Conservation (phyloP, 208 protist genomes). For the Trypanosoma brucei region DNA sequence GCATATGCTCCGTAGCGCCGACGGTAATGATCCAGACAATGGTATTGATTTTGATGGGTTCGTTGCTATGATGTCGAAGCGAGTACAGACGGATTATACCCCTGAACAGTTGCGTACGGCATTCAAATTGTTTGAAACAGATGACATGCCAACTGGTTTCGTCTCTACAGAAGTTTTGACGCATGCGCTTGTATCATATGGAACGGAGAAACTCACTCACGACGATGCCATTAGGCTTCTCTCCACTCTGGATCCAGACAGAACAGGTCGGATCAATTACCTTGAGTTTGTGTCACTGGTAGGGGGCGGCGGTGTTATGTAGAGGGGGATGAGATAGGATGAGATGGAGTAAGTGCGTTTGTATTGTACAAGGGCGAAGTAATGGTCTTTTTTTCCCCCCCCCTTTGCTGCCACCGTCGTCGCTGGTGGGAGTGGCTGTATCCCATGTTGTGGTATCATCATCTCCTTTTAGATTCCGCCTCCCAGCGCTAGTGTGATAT, state of each 20-base stretch:
- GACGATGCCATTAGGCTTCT: constrained; percentile 79
- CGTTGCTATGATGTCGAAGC: constrained; percentile 78
- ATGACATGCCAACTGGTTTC: constrained; percentile 67
- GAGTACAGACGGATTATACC: constrained; percentile 84
- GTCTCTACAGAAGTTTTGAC: constrained; percentile 82
- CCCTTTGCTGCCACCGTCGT: too few species aligned
- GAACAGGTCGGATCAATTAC: constrained; percentile 85
- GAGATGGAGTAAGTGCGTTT: too few species aligned
- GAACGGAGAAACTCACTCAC: constrained; percentile 76
- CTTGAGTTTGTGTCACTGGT: constrained; percentile 86
- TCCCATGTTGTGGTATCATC: too few species aligned
- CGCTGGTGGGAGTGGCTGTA: too few species aligned
- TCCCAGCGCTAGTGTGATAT: too few species aligned
- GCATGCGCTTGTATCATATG: constrained; percentile 87
- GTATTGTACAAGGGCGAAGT: too few species aligned
- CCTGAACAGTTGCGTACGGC: constrained; percentile 80
- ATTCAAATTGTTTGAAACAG: constrained; percentile 90
- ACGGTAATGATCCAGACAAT: constrained; percentile 21
- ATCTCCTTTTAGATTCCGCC: too few species aligned
- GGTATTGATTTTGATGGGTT: constrained; percentile 86
- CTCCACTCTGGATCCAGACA: constrained; percentile 72
- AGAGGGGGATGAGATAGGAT: too few species aligned
- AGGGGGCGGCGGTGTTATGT: constrained; percentile 22
- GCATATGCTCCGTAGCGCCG: constrained; percentile 68
- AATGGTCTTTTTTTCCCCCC: too few species aligned